Evolutionary conservation across 2,329 filamentous ascomycete genomes (phyloP), one percentile per base, ranked within the genome.

Genomic region (Neurospora sp.): DNA sequence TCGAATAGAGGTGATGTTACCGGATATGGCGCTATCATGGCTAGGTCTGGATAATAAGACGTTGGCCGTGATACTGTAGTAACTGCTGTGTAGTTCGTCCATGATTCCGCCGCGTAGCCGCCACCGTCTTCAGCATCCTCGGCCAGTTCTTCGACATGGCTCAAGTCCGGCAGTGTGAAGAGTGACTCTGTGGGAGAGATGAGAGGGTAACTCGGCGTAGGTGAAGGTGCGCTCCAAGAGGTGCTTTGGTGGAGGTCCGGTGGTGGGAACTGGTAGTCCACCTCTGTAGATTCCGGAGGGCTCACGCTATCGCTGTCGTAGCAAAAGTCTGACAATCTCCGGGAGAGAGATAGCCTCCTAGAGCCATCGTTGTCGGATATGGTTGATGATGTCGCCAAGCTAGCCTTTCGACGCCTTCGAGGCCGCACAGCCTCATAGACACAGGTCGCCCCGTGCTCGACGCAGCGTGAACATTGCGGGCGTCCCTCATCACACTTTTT

Each of bases 401-500:
- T 62, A 15, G 52, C 28, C 71, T 79, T 80, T 72, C 77, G 80
- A 39, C 81, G 76, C 73, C 82, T 81, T 40, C 81, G 80, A 10
- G 81, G 81, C 67, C 78, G 79, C 23, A 85, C 80, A 46, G 82
- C 78, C 70, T 86, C 85, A 72, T 87, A 87, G 2, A 79, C 77
- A 74, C 85, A 87, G 28, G 83, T 80, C 66, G 84, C 78, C 67
- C 80, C 79, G 52, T 82, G 81, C 76, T 87, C 85, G 58, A 78
- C 74, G 76, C 85, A 87, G 52, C 85, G 84, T 28, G 82, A 79
- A 74, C 85, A 87, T 66, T 80, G 78, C 2, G 85, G 85, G 8
- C 84, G 82, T 40, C 77, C 79, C 76, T 87, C 85, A 74, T 87
- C 84, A 74, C 85, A 87, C 78, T 87, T 87, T 76, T 87, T 87